Evolutionary conservation across 768 basidiomycete species (phyloP), one percentile per base, ranked within the genome.

Genomic region (Suillus ampliporus): DNA sequence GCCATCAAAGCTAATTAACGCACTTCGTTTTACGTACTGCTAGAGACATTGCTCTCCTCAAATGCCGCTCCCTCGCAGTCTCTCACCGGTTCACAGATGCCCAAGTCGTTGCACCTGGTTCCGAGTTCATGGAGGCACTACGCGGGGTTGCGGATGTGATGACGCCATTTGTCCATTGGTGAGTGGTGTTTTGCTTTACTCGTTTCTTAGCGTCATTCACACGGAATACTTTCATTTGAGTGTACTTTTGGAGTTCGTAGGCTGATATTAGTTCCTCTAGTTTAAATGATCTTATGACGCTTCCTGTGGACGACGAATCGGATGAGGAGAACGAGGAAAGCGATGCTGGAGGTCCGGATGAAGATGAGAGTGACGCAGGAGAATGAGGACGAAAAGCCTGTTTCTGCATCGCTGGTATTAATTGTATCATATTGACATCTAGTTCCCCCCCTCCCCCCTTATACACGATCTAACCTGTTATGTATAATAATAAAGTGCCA

Each of bases 21-120:
- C n/a, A n/a, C n/a, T n/a, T n/a, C n/a, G n/a, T n/a, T n/a, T n/a
- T n/a, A n/a, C n/a, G n/a, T n/a, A n/a, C n/a, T n/a, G n/a, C n/a
- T n/a, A n/a, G n/a, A n/a, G n/a, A n/a, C 72, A 98, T 99, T 67
- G 96, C 97, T 73, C 77, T 98, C 54, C 78, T 99, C 64, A 93
- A 92, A 74, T 89, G 92, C 65, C 86, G 94, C 28, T 87, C 89
- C 0, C 34, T 28, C 5, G 35, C 5, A 5, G 40, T 60, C 35
- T 31, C 52, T 64, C n/a, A 19, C 65, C 91, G 91, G 53, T 95
- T 95, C 74, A 79, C 79, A 2, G 94, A 96, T 70, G 80, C 82
- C 26, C 85, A 95, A 68, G 94, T 94, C 4, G 76, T 92, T 1
- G 72, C 77, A 3, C 80, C 85, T 0, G 58, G 8, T 8, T 8